These are phyloP conservation scores for Tolypocladium guangdongense DNA, from an alignment of 2,329 filamentous ascomycete species.

Conservation along the genomic window DNA sequence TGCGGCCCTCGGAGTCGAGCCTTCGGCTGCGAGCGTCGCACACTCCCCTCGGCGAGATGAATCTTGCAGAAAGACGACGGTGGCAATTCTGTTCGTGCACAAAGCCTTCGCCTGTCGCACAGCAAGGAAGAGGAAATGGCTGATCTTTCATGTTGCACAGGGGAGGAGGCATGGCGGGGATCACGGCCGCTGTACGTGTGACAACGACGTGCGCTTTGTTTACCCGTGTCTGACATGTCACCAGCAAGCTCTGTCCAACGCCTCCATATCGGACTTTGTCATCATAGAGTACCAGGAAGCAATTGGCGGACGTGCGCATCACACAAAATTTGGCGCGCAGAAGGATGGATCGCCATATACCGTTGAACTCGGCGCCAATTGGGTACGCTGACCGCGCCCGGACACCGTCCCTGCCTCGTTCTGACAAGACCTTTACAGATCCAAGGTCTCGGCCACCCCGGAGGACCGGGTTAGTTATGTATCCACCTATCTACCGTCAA, in stretches of 20 bases:
- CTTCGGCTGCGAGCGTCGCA: slow-evolving; percentile 4
- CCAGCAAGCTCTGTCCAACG: slow-evolving; percentile 46
- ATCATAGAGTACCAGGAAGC: slow-evolving; percentile 53
- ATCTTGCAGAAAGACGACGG: slow-evolving; percentile 17
- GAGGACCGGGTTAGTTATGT: slow-evolving; percentile 11
- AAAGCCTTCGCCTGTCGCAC: neutral
- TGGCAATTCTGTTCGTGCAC: slow-evolving; percentile 17
- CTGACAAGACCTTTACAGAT: slow-evolving; percentile 12
- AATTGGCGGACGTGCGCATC: slow-evolving; percentile 51
- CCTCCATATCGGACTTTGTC: slow-evolving; percentile 51
- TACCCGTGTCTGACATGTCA: neutral
- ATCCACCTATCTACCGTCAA: neutral
- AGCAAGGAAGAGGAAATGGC: neutral
- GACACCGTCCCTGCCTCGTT: slow-evolving; percentile 8
- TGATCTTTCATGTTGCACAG: slow-evolving; percentile 3
- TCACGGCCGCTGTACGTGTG: slow-evolving; percentile 40
- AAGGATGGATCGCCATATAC: slow-evolving; percentile 40
- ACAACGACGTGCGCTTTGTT: neutral
- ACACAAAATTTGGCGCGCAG: slow-evolving; percentile 43
- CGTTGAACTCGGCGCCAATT: slow-evolving; percentile 58
- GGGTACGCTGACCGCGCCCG: slow-evolving; percentile 25
- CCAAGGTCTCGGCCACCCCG: slow-evolving; percentile 11
- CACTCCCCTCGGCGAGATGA: neutral
- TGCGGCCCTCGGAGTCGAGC: slow-evolving; percentile 1
- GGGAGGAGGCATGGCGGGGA: slow-evolving; percentile 51